Evolutionary conservation across 371 early-diverging fungal genomes (phyloP).

Genomic region (Zychaea mexicana): DNA sequence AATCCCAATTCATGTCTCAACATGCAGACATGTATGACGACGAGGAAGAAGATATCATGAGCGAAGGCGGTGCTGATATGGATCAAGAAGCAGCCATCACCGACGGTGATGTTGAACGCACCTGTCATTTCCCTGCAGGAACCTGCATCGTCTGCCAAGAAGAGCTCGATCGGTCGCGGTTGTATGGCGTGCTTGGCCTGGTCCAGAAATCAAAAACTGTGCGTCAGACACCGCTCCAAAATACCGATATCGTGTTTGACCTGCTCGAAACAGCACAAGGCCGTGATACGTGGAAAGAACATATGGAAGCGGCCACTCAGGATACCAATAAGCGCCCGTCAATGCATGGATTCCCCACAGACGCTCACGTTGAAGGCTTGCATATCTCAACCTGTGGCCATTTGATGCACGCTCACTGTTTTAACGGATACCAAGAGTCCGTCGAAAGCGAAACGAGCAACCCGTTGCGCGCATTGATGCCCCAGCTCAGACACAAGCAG

Average conservation of each 20-base stretch:
- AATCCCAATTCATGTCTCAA: conserved; percentile 83
- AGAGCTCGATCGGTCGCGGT: conserved; percentile 64
- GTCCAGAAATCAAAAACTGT: conserved; percentile 78
- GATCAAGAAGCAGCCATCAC: conserved; percentile 26
- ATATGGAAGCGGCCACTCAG: conserved; percentile 13
- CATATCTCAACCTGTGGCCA: conserved; percentile 93
- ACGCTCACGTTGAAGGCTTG: conserved; percentile 56
- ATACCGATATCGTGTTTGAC: conserved; percentile 58
- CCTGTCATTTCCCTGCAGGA: conserved; percentile 78
- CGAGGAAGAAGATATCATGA: conserved; percentile 47
- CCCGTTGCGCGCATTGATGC: conserved; percentile 1
- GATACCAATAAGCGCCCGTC: neutral
- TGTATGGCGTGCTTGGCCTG: conserved; percentile 87
- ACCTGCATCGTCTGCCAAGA: conserved; percentile 97
- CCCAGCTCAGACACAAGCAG: conserved; percentile 48
- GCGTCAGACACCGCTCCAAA: conserved; percentile 63
- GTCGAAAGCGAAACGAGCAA: conserved; percentile 46
- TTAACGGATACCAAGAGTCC: conserved; percentile 78
- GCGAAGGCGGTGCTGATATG: conserved; percentile 39
- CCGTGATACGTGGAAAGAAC: conserved; percentile 4
- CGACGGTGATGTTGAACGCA: conserved; percentile 43
- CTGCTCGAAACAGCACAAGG: conserved; percentile 52
- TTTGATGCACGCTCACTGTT: conserved; percentile 92
- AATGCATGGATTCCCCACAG: conserved; percentile 54
- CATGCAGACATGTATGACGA: conserved; percentile 62